Base-by-base conservation (phyloP, 2,329 filamentous ascomycete species). In the Didymella arachidicola region DNA sequence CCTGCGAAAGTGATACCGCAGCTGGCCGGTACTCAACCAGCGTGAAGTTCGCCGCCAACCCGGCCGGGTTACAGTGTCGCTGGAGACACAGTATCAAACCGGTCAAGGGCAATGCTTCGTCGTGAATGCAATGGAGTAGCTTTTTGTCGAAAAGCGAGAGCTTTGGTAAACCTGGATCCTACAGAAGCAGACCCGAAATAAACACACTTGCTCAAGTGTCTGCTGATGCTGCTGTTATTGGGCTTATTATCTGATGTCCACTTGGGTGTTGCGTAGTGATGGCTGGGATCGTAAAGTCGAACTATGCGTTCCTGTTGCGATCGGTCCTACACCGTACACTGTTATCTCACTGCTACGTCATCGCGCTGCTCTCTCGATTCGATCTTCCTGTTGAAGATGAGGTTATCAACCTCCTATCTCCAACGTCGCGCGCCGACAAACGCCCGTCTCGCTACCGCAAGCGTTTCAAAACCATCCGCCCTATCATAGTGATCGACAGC, bases 401-500 rank as follows among this genome's bases (percentile, higher is more conserved):
- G n/a, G 56, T 6, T 18, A 36, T 7, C 36, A 10, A 22, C 27
- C 30, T 34, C 34, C 39, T 46, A 59, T 46, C 50, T 54, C 18
- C 22, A 36, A 34, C 8, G 25, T 29, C 16, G 14, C 18, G 22
- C 22, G 19, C 22, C 27, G 14, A 42, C 19, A 27, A 18, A 25
- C 41, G 30, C 30, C 10, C 11, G 45, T 34, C 44, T 45, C 50
- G 22, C 25, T 50, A 46, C 56, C 45, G 45, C 45, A 59, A 59
- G 32, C 50, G 56, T 59, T 47, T 41, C n/a, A 36, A 51, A 27
- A 27, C 46, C 14, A 12, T 49, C 45, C 18, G n/a, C 32, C 39
- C 45, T 53, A 59, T 59, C 51, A 34, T 22, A 59, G 45, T 46
- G 56, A 59, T 59, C 56, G 41, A 39, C 46, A 39, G 32, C 18